Conservation (phyloP, 1,139 yeast species). For the Yarrowia galli region DNA sequence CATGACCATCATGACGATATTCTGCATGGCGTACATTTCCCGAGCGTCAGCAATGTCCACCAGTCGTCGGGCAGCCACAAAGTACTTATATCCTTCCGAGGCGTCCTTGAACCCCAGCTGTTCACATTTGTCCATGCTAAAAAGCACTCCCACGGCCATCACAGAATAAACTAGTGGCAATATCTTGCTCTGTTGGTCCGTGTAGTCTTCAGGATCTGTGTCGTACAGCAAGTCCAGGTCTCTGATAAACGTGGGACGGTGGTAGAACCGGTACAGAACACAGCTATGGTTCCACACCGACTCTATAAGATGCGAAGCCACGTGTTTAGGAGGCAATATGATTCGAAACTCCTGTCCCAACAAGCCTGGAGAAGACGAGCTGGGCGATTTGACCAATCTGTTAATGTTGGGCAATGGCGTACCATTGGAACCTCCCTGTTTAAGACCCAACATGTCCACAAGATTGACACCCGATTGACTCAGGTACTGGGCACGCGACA, state of each 20-base stretch:
- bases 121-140: conserved; percentile 55
- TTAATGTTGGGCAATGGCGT: conserved; percentile 8
- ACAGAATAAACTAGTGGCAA: conserved; percentile 79
- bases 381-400: conserved; percentile 32
- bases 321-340: conserved; percentile 76
- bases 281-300: conserved; percentile 89
- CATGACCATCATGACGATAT: conserved; percentile 69
- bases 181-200: conserved; percentile 76
- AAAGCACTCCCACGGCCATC: conserved; percentile 76
- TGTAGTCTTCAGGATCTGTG: conserved; percentile 71
- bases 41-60: conserved; percentile 72
- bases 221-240: conserved; percentile 66
- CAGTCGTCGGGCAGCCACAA: conserved; percentile 79
- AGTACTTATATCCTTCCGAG: conserved; percentile 79
- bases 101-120: conserved; percentile 54
- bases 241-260: conserved; percentile 75
- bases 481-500: conserved; percentile 36
- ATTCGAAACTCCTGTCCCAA: conserved; percentile 56
- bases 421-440: conserved; percentile 1
- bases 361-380: conserved; percentile 22
- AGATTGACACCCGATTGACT: conserved; percentile 32
- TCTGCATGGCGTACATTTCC: conserved; percentile 72
- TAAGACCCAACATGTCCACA: conserved; percentile 39
- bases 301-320: conserved; percentile 72
- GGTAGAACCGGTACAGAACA: conserved; percentile 82